phyloP scores from a whole-genome alignment of 208 protist species.

The Strigomonas galati region DNA sequence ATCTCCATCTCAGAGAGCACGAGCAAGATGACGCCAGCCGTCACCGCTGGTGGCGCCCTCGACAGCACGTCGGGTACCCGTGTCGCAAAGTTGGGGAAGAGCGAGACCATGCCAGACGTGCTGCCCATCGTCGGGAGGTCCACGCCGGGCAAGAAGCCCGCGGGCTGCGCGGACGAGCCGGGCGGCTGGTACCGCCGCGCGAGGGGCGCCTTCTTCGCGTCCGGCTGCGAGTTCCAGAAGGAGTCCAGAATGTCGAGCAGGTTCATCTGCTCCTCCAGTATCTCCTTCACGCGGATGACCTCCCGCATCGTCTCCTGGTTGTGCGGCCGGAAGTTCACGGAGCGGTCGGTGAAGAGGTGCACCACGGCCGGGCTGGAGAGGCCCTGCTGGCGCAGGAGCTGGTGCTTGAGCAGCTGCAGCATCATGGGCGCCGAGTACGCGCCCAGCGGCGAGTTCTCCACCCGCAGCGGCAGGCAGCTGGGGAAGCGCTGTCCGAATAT shows the following conservation, averaged over 20 bases:
- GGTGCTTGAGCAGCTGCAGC: conserved; percentile 81
- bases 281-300: conserved; percentile 47
- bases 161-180: conserved; percentile 51
- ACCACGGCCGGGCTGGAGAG: conserved; percentile 46
- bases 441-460: conserved; percentile 68
- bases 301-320: conserved; percentile 72
- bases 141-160: conserved; percentile 61
- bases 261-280: conserved; percentile 53
- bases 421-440: conserved; percentile 69
- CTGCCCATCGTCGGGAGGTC: conserved; percentile 47
- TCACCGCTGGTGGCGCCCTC: conserved; percentile 65
- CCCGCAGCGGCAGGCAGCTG: conserved; percentile 53
- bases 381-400: conserved; percentile 69
- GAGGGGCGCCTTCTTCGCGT: conserved; percentile 26
- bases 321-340: conserved; percentile 50
- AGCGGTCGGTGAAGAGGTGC: conserved; percentile 50
- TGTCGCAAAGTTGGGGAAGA: conserved; percentile 73
- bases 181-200: conserved; percentile 42
- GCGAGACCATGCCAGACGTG: conserved; percentile 21
- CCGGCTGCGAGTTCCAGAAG: conserved; percentile 55
- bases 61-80: conserved; percentile 53
- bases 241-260: conserved; percentile 45
- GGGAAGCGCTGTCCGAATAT: conserved; percentile 63
- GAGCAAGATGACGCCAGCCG: conserved; percentile 62
- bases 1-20: conserved; percentile 72